Conservation (phyloP, 176 grass and related monocot genomes). For the Juncus effusus region DNA sequence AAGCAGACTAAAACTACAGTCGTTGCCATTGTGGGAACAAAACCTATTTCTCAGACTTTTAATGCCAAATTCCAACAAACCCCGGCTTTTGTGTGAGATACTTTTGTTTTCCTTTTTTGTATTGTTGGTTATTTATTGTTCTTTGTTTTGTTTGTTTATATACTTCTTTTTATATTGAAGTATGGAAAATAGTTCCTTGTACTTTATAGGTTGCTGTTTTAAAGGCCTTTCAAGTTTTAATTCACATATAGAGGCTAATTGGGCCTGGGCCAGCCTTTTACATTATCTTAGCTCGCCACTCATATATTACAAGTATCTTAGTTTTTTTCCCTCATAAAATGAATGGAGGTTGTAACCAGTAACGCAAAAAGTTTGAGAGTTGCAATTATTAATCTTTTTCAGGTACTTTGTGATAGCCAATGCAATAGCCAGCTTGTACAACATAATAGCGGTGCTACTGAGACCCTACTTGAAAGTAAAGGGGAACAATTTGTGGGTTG, state of each 20-base stretch:
- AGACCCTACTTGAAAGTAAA: constrained; percentile 32
- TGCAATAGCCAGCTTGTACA: constrained; percentile 44
- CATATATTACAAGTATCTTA: background rate
- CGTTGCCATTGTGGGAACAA: constrained; percentile 67
- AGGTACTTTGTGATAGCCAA: constrained; percentile 76
- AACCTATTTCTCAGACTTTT: constrained; percentile 54
- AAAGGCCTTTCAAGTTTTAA: background rate
- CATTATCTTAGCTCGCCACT: background rate
- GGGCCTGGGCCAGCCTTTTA: too few species aligned
- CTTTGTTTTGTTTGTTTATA: background rate
- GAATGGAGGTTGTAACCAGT: background rate
- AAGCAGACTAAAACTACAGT: constrained; percentile 46
- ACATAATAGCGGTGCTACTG: constrained; percentile 38
- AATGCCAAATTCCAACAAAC: constrained; percentile 54
- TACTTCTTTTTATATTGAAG: background rate
- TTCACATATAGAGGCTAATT: too few species aligned
- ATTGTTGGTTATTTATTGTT: background rate
- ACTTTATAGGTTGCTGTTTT: background rate
- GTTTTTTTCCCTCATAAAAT: constrained; percentile 6
- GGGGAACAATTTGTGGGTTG: constrained; percentile 32
- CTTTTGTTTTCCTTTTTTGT: background rate
- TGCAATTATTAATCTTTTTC: constrained; percentile 16
- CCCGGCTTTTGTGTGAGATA: constrained; percentile 61
- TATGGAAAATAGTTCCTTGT: background rate
- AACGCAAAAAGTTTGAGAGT: background rate